These are phyloP conservation scores for Osmanthus fragrans DNA, from an alignment of 257 asterid genomes.

Conservation along the genomic window DNA sequence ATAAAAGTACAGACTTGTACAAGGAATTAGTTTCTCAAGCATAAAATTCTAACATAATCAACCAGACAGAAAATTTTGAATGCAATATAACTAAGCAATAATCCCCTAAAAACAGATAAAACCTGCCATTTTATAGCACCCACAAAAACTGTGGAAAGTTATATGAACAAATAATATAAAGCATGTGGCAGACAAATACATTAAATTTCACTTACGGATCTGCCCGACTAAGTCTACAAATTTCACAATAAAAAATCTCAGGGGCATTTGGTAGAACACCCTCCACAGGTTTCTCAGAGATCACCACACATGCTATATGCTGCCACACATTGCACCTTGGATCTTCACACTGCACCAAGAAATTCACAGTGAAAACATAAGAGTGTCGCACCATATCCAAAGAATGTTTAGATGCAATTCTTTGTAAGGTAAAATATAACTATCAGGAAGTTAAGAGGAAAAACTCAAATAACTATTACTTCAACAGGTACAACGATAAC, in stretches of 20 bases:
- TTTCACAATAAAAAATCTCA: slow-evolving; percentile 80
- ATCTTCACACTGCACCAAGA: slow-evolving; percentile 86
- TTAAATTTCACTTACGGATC: slow-evolving; percentile 79
- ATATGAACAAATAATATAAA: slow-evolving; percentile 7
- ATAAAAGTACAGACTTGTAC: background rate
- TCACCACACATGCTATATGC: slow-evolving; percentile 85
- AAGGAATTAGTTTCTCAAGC: background rate
- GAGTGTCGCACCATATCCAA: slow-evolving; percentile 2
- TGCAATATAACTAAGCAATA: background rate
- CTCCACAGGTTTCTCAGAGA: slow-evolving; percentile 83
- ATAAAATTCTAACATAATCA: background rate
- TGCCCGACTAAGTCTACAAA: slow-evolving; percentile 86
- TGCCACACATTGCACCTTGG: slow-evolving; percentile 87
- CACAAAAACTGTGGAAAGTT: background rate
- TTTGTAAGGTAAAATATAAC: background rate
- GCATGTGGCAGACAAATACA: slow-evolving; percentile 17
- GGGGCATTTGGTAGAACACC: slow-evolving; percentile 66
- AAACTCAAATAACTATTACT: background rate
- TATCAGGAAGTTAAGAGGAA: background rate
- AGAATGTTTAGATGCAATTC: slow-evolving; percentile 6
- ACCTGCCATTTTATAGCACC: background rate
- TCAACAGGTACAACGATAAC: background rate
- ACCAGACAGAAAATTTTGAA: background rate
- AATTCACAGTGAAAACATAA: slow-evolving; percentile 15
- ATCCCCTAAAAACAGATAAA: slow-evolving; percentile 15